These are phyloP conservation scores for Golovinomyces cichoracearum DNA, from an alignment of 2,329 filamentous ascomycete genomes.

Conservation along the genomic window DNA sequence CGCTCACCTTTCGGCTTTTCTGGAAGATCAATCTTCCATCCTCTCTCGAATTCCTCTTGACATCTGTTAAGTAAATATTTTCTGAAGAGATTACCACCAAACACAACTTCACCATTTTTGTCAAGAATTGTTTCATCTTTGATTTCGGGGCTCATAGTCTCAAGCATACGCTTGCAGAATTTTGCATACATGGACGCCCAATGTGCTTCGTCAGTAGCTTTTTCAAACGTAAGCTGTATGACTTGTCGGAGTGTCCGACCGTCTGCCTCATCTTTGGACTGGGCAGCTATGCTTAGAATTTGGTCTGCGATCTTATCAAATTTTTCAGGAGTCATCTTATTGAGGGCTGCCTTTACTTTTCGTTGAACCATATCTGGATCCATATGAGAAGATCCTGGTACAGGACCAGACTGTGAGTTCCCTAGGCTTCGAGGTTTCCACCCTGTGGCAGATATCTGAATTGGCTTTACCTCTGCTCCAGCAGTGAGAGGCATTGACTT, in stretches of 20 bases:
- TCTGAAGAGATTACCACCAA: slow-evolving; percentile 80
- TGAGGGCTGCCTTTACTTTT: slow-evolving; percentile 93
- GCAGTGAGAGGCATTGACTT: slow-evolving; percentile 82
- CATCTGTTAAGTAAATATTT: slow-evolving; percentile 97
- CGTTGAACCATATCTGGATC: slow-evolving; percentile 85
- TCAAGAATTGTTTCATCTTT: slow-evolving; percentile 87
- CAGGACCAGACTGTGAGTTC: slow-evolving; percentile 18
- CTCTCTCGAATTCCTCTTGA: slow-evolving; percentile 95
- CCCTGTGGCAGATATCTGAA: slow-evolving; percentile 43
- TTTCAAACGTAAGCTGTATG: slow-evolving; percentile 96
- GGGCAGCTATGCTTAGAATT: slow-evolving; percentile 71
- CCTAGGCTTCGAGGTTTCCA: slow-evolving; percentile 70
- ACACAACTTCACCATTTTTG: slow-evolving; percentile 66
- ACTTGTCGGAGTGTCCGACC: slow-evolving; percentile 88
- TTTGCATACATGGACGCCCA: slow-evolving; percentile 98
- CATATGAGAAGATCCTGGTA: slow-evolving; percentile 31
- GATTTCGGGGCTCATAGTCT: slow-evolving; percentile 82
- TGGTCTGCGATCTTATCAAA: slow-evolving; percentile 89
- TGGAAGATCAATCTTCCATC: slow-evolving; percentile 77
- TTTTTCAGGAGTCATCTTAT: slow-evolving; percentile 99
- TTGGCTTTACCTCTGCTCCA: slow-evolving; percentile 55
- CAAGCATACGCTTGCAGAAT: slow-evolving; percentile 92
- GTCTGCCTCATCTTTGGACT: slow-evolving; percentile 87
- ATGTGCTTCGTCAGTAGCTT: slow-evolving; percentile 92
- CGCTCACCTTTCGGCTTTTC: slow-evolving; percentile 43